phyloP scores from a whole-genome alignment of 2,329 filamentous ascomycete genomes.

The Dactylonectria estremocensis region DNA sequence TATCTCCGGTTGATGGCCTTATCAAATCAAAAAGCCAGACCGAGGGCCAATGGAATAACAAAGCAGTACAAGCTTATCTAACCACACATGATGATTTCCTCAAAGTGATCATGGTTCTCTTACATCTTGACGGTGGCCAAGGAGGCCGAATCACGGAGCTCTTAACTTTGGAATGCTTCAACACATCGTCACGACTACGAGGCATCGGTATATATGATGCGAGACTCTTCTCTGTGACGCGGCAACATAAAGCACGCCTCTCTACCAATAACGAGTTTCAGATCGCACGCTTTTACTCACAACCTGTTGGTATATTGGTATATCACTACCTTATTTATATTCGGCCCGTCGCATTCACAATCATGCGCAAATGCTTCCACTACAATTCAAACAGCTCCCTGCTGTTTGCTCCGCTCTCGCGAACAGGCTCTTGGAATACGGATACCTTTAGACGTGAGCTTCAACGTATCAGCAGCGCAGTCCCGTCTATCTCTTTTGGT shows the following conservation, averaged over 20 bases:
- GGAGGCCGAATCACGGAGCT: conserved; percentile 15
- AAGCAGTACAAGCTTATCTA: conserved; percentile 15
- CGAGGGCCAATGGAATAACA: conserved; percentile 4
- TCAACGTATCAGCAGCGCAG: too few species aligned
- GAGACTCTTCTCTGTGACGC: conserved; percentile 10
- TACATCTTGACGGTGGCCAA: conserved; percentile 6
- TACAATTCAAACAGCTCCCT: too few species aligned
- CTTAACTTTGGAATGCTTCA: conserved; percentile 1
- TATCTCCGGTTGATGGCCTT: conserved; percentile 7
- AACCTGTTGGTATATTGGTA: not conserved
- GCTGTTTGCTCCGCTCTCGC: too few species aligned
- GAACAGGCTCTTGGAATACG: too few species aligned
- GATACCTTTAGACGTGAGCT: too few species aligned
- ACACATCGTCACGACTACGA: not conserved
- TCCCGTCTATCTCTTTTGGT: too few species aligned
- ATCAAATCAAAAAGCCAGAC: not conserved
- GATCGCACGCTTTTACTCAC: not conserved
- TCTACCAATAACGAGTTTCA: not conserved
- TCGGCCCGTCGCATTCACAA: not conserved
- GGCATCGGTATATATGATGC: not conserved
- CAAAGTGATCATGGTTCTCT: conserved; percentile 8
- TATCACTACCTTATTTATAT: not conserved
- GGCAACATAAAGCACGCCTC: not conserved
- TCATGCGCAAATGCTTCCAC: not conserved
- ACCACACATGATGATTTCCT: conserved; percentile 4